A percentile compares a stretch with the other conserved stretches of the same genome.
These are phyloP conservation scores for Hyphopichia buzzinii DNA, from an alignment of 1,139 yeast genomes.

Conservation along the genomic window DNA sequence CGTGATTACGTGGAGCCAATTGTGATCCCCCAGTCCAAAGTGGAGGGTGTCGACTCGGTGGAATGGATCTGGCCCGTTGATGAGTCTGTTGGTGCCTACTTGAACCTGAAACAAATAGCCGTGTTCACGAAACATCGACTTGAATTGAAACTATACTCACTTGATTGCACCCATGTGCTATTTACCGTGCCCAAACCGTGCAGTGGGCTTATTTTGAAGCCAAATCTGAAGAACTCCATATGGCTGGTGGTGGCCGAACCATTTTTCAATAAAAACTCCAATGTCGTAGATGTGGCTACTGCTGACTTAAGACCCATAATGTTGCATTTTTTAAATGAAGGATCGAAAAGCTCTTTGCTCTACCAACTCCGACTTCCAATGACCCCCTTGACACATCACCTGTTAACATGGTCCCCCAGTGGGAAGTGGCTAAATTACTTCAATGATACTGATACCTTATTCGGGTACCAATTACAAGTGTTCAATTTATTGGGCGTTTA, in stretches of 20 bases:
- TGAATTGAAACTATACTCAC: conserved; percentile 34
- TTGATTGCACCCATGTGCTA: conserved; percentile 35
- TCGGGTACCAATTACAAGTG: conserved; percentile 30
- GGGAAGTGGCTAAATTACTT: conserved; percentile 38
- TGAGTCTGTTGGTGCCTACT: conserved; percentile 25
- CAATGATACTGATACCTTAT: conserved; percentile 20
- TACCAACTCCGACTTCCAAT: conserved; percentile 21
- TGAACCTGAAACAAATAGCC: conserved; percentile 32
- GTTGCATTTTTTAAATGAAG: conserved; percentile 36
- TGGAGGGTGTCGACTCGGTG: conserved; percentile 31
- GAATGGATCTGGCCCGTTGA: conserved; percentile 34
- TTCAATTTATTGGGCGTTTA: conserved; percentile 25
- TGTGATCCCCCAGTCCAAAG: conserved; percentile 23
- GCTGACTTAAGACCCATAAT: conserved; percentile 18
- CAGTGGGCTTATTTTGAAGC: conserved; percentile 15
- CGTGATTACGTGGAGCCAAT: conserved; percentile 23
- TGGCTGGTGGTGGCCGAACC: conserved; percentile 31
- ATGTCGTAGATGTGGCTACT: conserved; percentile 9
- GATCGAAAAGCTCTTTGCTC: conserved; percentile 27
- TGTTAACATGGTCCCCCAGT: conserved; percentile 30
- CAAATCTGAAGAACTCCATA: conserved; percentile 14
- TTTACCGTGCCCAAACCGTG: conserved; percentile 34
- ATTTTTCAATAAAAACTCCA: conserved; percentile 6
- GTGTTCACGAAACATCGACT: conserved; percentile 28
- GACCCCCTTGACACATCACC: conserved; percentile 15